Evolutionary conservation across 73 alveolate species (phyloP).

Genomic region (Symbiodinium pilosum): DNA sequence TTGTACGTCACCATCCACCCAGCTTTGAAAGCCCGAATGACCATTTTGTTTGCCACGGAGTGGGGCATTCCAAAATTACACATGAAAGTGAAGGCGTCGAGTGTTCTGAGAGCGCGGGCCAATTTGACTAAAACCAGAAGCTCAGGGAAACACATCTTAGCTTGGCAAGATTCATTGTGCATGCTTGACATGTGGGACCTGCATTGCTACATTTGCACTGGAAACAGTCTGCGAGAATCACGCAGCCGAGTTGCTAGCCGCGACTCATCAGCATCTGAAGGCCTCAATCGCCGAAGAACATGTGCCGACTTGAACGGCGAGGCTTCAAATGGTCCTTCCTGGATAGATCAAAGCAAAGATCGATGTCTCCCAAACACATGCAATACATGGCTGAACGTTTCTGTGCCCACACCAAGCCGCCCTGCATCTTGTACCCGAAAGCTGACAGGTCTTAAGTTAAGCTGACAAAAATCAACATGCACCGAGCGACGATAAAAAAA

Average conservation of each 20-base stretch:
- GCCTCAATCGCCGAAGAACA: background rate
- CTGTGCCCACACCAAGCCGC: background rate
- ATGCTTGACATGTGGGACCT: background rate
- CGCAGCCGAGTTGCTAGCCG: background rate
- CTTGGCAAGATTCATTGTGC: background rate
- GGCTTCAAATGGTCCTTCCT: background rate
- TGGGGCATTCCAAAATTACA: too few species aligned
- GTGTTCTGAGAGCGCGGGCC: background rate
- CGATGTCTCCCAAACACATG: background rate
- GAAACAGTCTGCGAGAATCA: background rate
- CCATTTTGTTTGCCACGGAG: too few species aligned
- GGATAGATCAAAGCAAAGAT: background rate
- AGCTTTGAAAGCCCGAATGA: too few species aligned
- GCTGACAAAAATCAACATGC: too few species aligned
- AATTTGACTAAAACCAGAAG: background rate
- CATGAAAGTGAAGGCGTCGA: background rate
- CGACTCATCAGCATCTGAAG: background rate
- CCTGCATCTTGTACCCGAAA: background rate
- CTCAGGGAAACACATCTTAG: background rate
- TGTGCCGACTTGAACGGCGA: too few species aligned
- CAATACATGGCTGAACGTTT: background rate
- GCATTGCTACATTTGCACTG: background rate
- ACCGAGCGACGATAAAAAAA: too few species aligned
- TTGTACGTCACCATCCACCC: too few species aligned
- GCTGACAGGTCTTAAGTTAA: background rate